Conservation (phyloP, 2,329 filamentous ascomycete species). For the Hymenoscyphus scutula region DNA sequence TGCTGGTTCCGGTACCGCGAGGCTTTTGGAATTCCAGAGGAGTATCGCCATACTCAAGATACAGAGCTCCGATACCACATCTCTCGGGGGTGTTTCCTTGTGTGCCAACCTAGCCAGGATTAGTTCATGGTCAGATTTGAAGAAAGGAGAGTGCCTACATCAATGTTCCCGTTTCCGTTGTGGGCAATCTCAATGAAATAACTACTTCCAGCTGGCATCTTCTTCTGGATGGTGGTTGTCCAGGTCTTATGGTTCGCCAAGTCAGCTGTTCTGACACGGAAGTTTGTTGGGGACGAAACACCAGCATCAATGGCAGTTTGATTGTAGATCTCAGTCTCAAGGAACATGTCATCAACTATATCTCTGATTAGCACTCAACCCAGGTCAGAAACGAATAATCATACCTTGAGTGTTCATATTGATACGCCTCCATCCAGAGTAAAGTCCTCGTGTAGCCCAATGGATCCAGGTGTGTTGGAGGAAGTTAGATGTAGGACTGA, state of each 20-base stretch:
- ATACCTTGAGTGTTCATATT: slow-evolving; percentile 22
- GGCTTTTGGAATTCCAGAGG: slow-evolving; percentile 45
- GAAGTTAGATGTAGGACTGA: slow-evolving; percentile 35
- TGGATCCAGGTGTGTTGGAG: slow-evolving; percentile 24
- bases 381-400: background rate
- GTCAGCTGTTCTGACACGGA: slow-evolving; percentile 48
- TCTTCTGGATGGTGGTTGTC: slow-evolving; percentile 41
- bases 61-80: slow-evolving; percentile 35
- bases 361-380: background rate
- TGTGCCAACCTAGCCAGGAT: background rate
- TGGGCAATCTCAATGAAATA: slow-evolving; percentile 53
- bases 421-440: slow-evolving; percentile 21
- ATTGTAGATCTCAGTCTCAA: slow-evolving; percentile 46
- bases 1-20: slow-evolving; percentile 46
- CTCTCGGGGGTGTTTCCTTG: background rate
- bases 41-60: slow-evolving; percentile 44
- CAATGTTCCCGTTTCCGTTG: slow-evolving; percentile 52
- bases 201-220: slow-evolving; percentile 44
- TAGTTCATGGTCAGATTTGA: background rate
- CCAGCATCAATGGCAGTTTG: slow-evolving; percentile 27
- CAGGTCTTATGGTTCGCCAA: slow-evolving; percentile 44
- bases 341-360: slow-evolving; percentile 57
- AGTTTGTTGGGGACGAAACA: slow-evolving; percentile 33
- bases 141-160: slow-evolving; percentile 17
- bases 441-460: slow-evolving; percentile 24